These are phyloP conservation scores for Cryptococcus sp. DNA, from an alignment of 1,284 basidiomycete species.

Conservation along the genomic window DNA sequence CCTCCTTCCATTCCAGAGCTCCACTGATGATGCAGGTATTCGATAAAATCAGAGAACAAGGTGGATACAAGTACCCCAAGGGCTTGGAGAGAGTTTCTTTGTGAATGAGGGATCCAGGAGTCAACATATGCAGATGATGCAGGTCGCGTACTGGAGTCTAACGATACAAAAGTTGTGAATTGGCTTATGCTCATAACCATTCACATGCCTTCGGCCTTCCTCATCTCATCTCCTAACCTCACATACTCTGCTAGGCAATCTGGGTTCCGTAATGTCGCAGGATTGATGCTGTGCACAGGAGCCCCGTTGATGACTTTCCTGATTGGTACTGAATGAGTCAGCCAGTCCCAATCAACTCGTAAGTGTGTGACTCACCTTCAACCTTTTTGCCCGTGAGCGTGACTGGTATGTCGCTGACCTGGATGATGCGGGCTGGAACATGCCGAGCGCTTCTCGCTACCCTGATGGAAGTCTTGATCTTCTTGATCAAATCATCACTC, in stretches of 20 bases:
- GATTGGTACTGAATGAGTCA: conserved; percentile 27
- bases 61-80: conserved; percentile 38
- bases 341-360: not conserved
- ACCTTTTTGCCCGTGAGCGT: conserved; percentile 83
- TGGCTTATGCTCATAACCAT: no score
- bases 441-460: conserved; percentile 65
- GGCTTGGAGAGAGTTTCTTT: conserved; percentile 38
- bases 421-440: conserved; percentile 66
- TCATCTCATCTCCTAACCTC: conserved; percentile 55
- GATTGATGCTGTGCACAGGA: conserved; percentile 63
- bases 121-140: no score
- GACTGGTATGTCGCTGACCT: conserved; percentile 70
- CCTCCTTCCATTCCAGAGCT: not conserved
- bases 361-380: conserved; percentile 52
- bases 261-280: conserved; percentile 70
- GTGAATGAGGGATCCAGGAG: no score
- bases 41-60: conserved; percentile 43
- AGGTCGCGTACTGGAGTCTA: no score
- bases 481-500: conserved; percentile 55
- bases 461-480: conserved; percentile 63
- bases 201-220: conserved; percentile 47
- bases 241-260: conserved; percentile 65
- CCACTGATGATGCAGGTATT: conserved; percentile 35
- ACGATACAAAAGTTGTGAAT: no score
- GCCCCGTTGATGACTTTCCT: conserved; percentile 71